Evolutionary conservation across 306 rosid genomes (phyloP).

Genomic region (Castanopsis chinensis): DNA sequence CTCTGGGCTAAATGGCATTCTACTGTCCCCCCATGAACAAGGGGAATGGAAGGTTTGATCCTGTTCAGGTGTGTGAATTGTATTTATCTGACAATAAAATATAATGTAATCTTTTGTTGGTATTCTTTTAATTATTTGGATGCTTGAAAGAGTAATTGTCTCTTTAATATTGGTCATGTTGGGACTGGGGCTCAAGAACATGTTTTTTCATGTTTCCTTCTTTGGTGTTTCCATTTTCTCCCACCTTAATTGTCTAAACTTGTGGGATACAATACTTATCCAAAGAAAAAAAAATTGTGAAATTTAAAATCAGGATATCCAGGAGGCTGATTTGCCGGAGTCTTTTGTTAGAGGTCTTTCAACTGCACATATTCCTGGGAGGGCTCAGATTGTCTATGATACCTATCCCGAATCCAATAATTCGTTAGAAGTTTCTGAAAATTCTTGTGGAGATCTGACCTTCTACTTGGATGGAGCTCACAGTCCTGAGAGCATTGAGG

Average conservation of each 20-base stretch:
- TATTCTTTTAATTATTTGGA: background rate
- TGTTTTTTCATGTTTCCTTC: background rate
- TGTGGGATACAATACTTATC: too few species aligned
- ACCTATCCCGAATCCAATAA: conserved; percentile 21
- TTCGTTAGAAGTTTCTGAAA: conserved; percentile 30
- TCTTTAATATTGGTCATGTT: background rate
- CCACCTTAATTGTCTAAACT: conserved; percentile 2
- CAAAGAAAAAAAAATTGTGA: background rate
- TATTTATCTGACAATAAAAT: background rate
- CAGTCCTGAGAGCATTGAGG: conserved; percentile 87
- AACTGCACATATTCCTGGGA: conserved; percentile 56
- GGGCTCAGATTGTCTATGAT: conserved; percentile 65
- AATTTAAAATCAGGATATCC: conserved; percentile 25
- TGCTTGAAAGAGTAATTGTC: background rate
- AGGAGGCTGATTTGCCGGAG: conserved; percentile 48
- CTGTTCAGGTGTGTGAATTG: background rate
- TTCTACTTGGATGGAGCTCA: conserved; percentile 91
- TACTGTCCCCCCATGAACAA: background rate
- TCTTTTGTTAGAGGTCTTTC: conserved; percentile 73
- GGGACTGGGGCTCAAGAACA: conserved; percentile 2
- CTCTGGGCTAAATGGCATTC: background rate
- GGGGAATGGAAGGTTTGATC: background rate
- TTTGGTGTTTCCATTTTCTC: background rate
- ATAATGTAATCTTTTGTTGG: background rate
- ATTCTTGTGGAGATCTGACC: conserved; percentile 49